Conservation (phyloP, 176 grass and related monocot species). For the Rhynchospora breviuscula region DNA sequence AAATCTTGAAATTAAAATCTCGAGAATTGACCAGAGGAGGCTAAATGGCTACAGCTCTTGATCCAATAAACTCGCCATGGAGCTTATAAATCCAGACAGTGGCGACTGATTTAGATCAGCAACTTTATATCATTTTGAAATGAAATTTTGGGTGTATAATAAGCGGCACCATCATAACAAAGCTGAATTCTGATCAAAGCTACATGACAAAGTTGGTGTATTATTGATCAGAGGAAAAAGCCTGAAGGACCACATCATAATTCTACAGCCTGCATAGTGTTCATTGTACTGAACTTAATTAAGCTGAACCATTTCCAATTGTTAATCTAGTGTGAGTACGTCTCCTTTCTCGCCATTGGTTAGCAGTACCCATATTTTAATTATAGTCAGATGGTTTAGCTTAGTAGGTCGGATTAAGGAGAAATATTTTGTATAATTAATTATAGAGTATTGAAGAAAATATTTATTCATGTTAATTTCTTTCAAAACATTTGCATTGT, state of each 20-base stretch:
- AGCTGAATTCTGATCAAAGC: constrained; percentile 6
- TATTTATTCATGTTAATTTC: no score
- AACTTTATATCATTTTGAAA: constrained; percentile 6
- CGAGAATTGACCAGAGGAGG: not conserved
- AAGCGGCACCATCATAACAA: constrained; percentile 13
- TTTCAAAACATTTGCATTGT: no score
- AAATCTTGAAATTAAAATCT: not conserved
- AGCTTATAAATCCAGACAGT: not conserved
- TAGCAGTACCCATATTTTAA: no score
- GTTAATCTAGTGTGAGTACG: no score
- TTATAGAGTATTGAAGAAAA: no score
- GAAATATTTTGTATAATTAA: no score
- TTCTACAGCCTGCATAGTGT: not conserved
- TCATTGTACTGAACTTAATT: not conserved
- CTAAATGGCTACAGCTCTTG: not conserved
- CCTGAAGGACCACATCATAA: not conserved
- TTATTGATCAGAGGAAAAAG: not conserved
- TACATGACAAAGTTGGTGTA: not conserved
- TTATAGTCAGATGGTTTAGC: no score
- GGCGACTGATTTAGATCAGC: not conserved
- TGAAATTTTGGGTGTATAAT: not conserved
- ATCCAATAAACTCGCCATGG: not conserved
- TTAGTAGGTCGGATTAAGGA: no score
- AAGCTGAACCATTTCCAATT: not conserved
- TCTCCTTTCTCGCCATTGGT: no score